phyloP scores from a whole-genome alignment of 805 yeast genomes.

The Metschnikowia orientalis region DNA sequence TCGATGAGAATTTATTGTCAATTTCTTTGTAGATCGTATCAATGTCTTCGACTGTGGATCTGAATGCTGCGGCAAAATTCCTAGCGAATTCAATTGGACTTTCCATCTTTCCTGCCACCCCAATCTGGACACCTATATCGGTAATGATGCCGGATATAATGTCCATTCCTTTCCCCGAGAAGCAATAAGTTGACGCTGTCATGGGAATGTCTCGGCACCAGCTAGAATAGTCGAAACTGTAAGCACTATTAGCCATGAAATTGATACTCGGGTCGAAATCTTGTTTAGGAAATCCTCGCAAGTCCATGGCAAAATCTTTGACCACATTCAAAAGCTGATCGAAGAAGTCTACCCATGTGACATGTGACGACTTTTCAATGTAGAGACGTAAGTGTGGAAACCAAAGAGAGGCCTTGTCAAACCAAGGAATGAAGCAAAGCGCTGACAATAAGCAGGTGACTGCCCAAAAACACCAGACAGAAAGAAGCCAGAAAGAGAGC shows the following conservation, averaged over 20 bases:
- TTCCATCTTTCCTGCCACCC: constrained; percentile 35
- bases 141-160: constrained; percentile 42
- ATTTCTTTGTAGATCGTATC: constrained; percentile 12
- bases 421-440: constrained; percentile 11
- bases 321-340: constrained; percentile 42
- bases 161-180: constrained; percentile 43
- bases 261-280: constrained; percentile 11
- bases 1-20: background rate
- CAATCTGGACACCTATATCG: constrained; percentile 49
- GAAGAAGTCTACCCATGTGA: constrained; percentile 29
- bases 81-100: constrained; percentile 25
- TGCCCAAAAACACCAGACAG: constrained; percentile 12
- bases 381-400: constrained; percentile 42
- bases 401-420: constrained; percentile 14
- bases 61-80: constrained; percentile 9
- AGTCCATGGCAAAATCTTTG: constrained; percentile 44
- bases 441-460: constrained; percentile 6
- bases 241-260: constrained; percentile 30
- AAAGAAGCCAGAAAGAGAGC: constrained; percentile 5
- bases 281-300: constrained; percentile 16
- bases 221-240: constrained; percentile 43
- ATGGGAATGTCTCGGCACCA: constrained; percentile 40
- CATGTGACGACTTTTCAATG: constrained; percentile 30
- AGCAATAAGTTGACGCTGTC: constrained; percentile 22
- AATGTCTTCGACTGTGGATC: constrained; percentile 9